Base-by-base conservation (phyloP, 495 filamentous ascomycete genomes). In the Trichodelitschia bisporula region DNA sequence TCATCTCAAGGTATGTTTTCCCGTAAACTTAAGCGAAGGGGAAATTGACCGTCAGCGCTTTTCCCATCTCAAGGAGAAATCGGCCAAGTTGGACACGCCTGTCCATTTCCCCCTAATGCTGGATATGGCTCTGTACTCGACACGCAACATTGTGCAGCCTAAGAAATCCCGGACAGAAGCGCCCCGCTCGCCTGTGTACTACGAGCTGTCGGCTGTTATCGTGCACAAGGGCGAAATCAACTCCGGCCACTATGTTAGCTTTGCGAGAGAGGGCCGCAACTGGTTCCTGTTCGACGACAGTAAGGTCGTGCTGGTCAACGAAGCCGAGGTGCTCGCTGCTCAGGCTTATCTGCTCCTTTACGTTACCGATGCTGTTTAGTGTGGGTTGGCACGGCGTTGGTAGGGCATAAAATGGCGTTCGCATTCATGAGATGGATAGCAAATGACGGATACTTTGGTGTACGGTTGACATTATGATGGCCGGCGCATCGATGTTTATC, bases 251-350 rank as follows among this genome's bases (percentile, higher is more conserved):
- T 93, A 93, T 47, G 67, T 77, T 35, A 70, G 66, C n/a, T 93
- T 84, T 49, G 76, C 72, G 29, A 56, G 77, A 14, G 68, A 76
- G 29, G 75, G 72, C 15, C 68, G 75, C 30, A 69, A 84, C 65
- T 93, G 83, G 83, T 80, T 83, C 45, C 59, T 67, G 18, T 90
- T 91, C 56, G 80, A 93, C 39, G 83, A 93, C 48, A 78, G 78
- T 44, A 74, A 74, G 44, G 82, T 93, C 26, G 78, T 77, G 28
- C 40, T 77, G 29, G 79, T 74, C 14, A 59, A 57, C 12, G 76
- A 80, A 40, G 63, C 67, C 4, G 72, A 91, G 31, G 83, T 91
- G 4, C 59, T 93, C 15, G 62, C 58, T 16, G 74, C 73, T 24
- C 61, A 83, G 41, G 80, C 83, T 8, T 93, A 90, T 48, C 53